A percentile compares a stretch with the other conserved stretches of the same genome.
These are phyloP conservation scores for Vaccinium corymbosum DNA, from an alignment of 148 eudicot species.

Conservation along the genomic window DNA sequence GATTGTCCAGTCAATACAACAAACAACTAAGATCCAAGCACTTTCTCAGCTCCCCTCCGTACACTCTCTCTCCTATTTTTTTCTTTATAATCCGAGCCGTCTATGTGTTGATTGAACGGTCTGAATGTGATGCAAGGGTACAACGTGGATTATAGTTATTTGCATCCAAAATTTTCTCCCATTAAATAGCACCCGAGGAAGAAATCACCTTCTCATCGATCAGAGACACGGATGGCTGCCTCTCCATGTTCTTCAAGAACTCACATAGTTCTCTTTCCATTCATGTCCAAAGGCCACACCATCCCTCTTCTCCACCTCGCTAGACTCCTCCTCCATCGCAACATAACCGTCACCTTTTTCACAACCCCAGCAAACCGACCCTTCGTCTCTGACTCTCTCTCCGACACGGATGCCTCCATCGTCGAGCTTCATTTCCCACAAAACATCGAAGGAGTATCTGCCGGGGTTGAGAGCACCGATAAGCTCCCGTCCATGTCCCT, in stretches of 20 bases:
- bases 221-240: background rate
- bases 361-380: conserved; percentile 58
- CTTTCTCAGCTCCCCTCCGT: no score
- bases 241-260: background rate
- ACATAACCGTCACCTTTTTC: conserved; percentile 49
- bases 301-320: conserved; percentile 62
- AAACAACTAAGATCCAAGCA: no score
- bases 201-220: background rate
- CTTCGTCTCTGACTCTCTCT: conserved; percentile 43
- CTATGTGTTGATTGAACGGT: no score
- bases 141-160: no score
- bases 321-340: conserved; percentile 51
- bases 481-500: conserved; percentile 57
- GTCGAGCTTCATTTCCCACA: conserved; percentile 49
- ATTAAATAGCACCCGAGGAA: background rate
- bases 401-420: conserved; percentile 23
- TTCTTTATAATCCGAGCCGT: no score
- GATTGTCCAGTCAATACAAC: no score
- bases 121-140: no score
- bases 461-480: conserved; percentile 67
- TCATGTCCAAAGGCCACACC: conserved; percentile 88
- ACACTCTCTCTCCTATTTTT: no score
- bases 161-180: background rate
- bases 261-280: conserved; percentile 45
- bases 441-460: conserved; percentile 12